These are phyloP conservation scores for Skeletonema costatum DNA, from an alignment of 108 stramenopile species.

Conservation along the genomic window DNA sequence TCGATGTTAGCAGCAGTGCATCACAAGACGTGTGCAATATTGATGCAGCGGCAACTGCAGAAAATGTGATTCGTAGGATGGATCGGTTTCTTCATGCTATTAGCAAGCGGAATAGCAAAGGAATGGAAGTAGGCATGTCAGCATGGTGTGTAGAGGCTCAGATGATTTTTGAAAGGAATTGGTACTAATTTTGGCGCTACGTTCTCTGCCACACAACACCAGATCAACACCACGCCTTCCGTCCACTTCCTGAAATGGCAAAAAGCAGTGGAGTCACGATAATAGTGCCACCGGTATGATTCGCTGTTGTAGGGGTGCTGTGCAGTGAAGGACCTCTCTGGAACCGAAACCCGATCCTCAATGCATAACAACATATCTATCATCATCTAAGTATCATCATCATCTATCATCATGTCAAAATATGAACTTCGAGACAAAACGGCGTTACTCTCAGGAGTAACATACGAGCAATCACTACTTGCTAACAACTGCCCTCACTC, in stretches of 20 bases:
- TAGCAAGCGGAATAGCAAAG: too few relatives aligned
- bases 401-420: constrained; percentile 44
- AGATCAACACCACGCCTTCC: too few relatives aligned
- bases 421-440: constrained; percentile 25
- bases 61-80: neutral
- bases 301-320: too few relatives aligned
- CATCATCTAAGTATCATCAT: neutral
- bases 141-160: too few relatives aligned
- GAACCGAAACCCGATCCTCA: too few relatives aligned
- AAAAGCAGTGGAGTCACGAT: too few relatives aligned
- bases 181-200: too few relatives aligned
- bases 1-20: neutral
- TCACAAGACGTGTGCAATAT: neutral
- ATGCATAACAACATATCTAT: too few relatives aligned
- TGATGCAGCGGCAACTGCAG: neutral
- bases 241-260: neutral
- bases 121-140: too few relatives aligned
- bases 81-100: neutral
- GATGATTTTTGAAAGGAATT: too few relatives aligned
- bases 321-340: too few relatives aligned
- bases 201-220: neutral
- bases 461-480: constrained; percentile 29
- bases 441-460: constrained; percentile 26
- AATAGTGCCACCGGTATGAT: too few relatives aligned
- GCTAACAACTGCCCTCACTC: constrained; percentile 30